These are phyloP conservation scores for Rhizopus stolonifer DNA, from an alignment of 371 early-diverging fungal species.

Conservation along the genomic window DNA sequence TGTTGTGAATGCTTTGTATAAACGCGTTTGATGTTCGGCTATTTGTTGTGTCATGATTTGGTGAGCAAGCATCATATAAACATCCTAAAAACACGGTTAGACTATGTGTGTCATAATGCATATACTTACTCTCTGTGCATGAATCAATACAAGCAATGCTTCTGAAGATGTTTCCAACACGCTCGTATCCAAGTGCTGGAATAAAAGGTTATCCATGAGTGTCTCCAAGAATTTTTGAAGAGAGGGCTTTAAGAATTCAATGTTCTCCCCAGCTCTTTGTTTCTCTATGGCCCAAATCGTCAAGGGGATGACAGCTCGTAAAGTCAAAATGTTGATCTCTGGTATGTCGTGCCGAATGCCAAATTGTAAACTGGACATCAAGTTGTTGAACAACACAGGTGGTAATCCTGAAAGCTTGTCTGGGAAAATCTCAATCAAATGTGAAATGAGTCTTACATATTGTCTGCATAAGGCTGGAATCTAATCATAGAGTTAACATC, in stretches of 20 bases:
- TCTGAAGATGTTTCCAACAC: constrained; percentile 62
- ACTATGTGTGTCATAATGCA: background rate
- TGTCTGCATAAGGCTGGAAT: constrained; percentile 69
- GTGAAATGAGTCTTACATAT: constrained; percentile 66
- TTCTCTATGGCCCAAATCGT: constrained; percentile 55
- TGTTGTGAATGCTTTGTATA: constrained; percentile 50
- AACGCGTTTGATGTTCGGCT: constrained; percentile 45
- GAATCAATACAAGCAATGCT: constrained; percentile 56
- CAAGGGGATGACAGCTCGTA: constrained; percentile 63
- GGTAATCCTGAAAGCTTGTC: constrained; percentile 62
- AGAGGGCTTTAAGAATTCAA: constrained; percentile 43
- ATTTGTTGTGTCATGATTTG: constrained; percentile 58
- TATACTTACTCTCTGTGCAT: constrained; percentile 50
- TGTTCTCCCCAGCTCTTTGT: constrained; percentile 17
- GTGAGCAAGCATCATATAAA: constrained; percentile 37
- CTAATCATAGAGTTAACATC: constrained; percentile 25
- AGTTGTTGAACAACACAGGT: constrained; percentile 48
- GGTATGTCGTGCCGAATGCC: constrained; percentile 62
- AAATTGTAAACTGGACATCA: constrained; percentile 68
- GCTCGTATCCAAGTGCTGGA: constrained; percentile 60
- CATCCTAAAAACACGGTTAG: constrained; percentile 13
- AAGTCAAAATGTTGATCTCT: constrained; percentile 61
- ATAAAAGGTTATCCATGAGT: constrained; percentile 55
- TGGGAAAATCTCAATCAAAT: constrained; percentile 68
- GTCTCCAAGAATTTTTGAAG: constrained; percentile 55